Evolutionary conservation across 768 basidiomycete species (phyloP).

Genomic region (Mycena latifolia): DNA sequence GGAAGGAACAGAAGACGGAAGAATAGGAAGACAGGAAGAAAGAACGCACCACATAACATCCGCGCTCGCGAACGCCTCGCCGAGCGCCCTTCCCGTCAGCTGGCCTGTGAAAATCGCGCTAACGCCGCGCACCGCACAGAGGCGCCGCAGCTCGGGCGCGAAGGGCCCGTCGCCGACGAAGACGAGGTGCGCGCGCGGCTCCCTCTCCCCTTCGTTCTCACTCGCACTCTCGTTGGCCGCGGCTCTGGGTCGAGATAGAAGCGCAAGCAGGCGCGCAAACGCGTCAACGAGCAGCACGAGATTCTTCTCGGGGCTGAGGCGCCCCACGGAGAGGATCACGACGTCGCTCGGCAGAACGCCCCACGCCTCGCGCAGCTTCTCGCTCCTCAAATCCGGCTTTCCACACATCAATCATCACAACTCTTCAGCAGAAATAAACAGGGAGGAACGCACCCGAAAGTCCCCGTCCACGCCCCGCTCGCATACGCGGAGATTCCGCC

Average conservation of each 20-base stretch:
- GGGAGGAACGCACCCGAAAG: constrained; percentile 13
- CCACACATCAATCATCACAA: not conserved
- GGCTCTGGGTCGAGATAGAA: not conserved
- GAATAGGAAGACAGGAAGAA: not conserved
- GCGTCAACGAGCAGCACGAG: constrained; percentile 15
- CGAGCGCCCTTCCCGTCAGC: constrained; percentile 11
- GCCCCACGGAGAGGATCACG: constrained; percentile 27
- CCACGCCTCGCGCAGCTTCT: not conserved
- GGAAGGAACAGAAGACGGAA: not conserved
- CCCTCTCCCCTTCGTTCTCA: too few relatives aligned
- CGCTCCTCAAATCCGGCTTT: constrained; percentile 6
- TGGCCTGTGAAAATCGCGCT: constrained; percentile 26
- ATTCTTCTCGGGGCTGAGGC: constrained; percentile 32
- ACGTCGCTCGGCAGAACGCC: not conserved
- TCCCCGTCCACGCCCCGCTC: constrained; percentile 8
- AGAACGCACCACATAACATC: constrained; percentile 22
- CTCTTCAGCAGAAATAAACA: not conserved
- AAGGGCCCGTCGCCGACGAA: constrained; percentile 22
- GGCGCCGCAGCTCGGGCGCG: not conserved
- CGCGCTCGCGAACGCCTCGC: constrained; percentile 29
- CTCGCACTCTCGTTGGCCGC: too few relatives aligned
- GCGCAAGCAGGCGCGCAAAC: not conserved
- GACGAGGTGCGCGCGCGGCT: not conserved
- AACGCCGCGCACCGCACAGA: not conserved
- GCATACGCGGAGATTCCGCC: not conserved